phyloP scores from a whole-genome alignment of 2,329 filamentous ascomycete species.

The Zymoseptoria crescenta region DNA sequence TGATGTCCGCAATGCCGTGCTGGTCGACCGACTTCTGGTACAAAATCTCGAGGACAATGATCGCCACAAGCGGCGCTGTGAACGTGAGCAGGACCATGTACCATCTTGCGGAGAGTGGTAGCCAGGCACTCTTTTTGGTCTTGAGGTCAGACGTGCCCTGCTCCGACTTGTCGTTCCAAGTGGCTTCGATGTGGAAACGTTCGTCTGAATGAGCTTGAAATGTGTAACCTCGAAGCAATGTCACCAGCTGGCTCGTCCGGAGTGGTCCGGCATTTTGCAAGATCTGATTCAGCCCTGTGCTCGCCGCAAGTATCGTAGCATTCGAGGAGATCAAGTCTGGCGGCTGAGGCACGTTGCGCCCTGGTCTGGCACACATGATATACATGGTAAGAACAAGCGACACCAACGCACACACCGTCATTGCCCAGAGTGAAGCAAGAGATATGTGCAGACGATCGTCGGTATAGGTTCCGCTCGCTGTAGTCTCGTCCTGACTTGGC shows the following conservation, averaged over 20 bases:
- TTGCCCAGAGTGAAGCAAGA: neutral
- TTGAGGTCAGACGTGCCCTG: neutral
- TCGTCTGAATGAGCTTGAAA: neutral
- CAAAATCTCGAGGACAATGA: conserved; percentile 1
- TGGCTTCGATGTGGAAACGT: neutral
- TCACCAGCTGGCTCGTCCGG: neutral
- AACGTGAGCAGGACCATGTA: neutral
- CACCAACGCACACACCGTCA: neutral
- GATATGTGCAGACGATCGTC: neutral
- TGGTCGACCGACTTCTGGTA: neutral
- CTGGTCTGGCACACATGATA: neutral
- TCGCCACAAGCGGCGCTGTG: neutral
- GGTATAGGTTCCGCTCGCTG: neutral
- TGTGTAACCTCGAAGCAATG: neutral
- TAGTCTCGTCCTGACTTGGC: neutral
- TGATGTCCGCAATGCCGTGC: conserved; percentile 2
- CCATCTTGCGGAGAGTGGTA: conserved; percentile 1
- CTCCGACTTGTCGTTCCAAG: neutral
- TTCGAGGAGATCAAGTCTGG: neutral
- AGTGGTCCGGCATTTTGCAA: neutral
- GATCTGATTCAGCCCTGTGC: neutral
- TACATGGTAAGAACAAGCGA: neutral
- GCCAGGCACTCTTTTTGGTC: neutral
- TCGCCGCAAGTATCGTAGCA: conserved; percentile 1
- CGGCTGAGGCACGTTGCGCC: neutral